Evolutionary conservation across 1,284 basidiomycete genomes (phyloP).

Genomic region (Testicularia cyperi): DNA sequence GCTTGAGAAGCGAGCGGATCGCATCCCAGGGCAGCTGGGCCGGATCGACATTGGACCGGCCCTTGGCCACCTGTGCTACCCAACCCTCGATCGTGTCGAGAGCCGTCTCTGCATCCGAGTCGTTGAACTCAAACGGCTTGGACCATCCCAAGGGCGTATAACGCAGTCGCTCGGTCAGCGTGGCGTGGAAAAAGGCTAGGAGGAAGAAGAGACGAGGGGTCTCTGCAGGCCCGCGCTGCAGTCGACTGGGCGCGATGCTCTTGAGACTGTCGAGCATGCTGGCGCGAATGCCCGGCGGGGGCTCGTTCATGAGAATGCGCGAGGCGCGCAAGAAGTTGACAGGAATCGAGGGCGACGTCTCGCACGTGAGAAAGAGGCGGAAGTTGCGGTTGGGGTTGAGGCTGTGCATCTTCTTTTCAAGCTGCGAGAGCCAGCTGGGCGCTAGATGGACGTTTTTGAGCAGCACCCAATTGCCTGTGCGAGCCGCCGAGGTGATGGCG

Average conservation of each 20-base stretch:
- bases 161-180: constrained; percentile 52
- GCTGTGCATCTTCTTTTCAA: constrained; percentile 55
- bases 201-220: constrained; percentile 53
- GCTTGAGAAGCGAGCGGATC: constrained; percentile 51
- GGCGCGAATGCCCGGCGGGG: constrained; percentile 57
- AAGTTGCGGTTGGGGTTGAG: constrained; percentile 52
- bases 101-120: constrained; percentile 56
- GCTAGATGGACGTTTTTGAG: constrained; percentile 59
- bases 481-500: constrained; percentile 52
- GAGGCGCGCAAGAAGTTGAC: constrained; percentile 54
- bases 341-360: constrained; percentile 56
- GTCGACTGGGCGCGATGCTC: constrained; percentile 31
- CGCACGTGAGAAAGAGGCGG: constrained; percentile 57
- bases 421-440: constrained; percentile 53
- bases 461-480: constrained; percentile 55
- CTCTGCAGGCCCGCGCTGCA: constrained; percentile 53
- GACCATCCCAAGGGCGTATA: constrained; percentile 58
- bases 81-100: constrained; percentile 55
- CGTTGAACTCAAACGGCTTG: constrained; percentile 58
- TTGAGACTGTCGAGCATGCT: constrained; percentile 53
- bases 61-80: constrained; percentile 47
- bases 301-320: constrained; percentile 58
- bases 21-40: constrained; percentile 56
- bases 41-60: constrained; percentile 51
- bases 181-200: constrained; percentile 57